Evolutionary conservation across 2,329 filamentous ascomycete species (phyloP).

Genomic region (Fusarium vanettenii): DNA sequence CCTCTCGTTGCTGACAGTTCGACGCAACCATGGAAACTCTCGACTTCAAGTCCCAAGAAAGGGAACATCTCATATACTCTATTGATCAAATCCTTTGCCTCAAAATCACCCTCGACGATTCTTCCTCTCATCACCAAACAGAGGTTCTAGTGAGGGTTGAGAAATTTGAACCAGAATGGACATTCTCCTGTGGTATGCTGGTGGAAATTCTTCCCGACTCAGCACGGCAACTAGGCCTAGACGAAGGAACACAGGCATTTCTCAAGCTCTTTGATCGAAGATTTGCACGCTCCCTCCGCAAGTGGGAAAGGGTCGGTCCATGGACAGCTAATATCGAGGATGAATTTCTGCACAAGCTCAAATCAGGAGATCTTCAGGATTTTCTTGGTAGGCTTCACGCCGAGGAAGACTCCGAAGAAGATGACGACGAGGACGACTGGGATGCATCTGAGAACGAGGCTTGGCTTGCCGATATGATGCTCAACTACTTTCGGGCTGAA

Average conservation of each 20-base stretch:
- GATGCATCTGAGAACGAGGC: constrained; percentile 28
- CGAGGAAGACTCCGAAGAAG: not conserved
- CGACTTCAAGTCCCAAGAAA: not conserved
- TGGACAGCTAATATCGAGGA: constrained; percentile 15
- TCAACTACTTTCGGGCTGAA: constrained; percentile 22
- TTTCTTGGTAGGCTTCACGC: constrained; percentile 9
- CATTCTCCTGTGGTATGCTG: constrained; percentile 34
- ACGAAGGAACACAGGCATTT: constrained; percentile 15
- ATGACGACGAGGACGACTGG: constrained; percentile 28
- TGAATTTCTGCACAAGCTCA: not conserved
- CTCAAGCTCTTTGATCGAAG: constrained; percentile 41
- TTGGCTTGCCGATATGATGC: constrained; percentile 14
- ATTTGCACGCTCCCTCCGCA: constrained; percentile 26
- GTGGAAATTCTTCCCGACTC: constrained; percentile 23
- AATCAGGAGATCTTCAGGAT: not conserved
- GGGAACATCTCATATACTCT: not conserved
- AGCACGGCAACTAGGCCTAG: not conserved
- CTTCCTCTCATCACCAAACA: not conserved
- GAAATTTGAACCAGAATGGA: not conserved
- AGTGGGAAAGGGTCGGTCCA: constrained; percentile 9
- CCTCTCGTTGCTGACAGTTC: not conserved
- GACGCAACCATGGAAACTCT: not conserved
- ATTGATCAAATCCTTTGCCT: not conserved
- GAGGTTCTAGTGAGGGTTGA: not conserved
- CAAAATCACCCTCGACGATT: not conserved